These are phyloP conservation scores for Melaleuca quinquenervia DNA, from an alignment of 345 rosid genomes.

Conservation along the genomic window DNA sequence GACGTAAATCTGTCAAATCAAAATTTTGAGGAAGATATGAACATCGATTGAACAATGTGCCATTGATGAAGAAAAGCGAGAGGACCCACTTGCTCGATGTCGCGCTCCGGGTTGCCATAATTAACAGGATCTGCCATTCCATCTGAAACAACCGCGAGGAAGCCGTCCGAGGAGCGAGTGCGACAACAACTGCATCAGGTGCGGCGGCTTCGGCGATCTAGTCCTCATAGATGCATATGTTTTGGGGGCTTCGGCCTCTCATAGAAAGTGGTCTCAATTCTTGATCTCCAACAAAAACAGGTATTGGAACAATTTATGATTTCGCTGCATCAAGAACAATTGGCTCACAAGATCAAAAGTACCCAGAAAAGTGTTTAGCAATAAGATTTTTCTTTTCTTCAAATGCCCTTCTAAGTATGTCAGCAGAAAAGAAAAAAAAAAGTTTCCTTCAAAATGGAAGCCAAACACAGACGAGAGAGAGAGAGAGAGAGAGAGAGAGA, in stretches of 20 bases:
- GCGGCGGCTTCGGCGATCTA: constrained; percentile 46
- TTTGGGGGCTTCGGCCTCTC: constrained; percentile 1
- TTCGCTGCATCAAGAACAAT: not conserved
- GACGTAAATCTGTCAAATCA: not conserved
- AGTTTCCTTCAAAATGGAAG: not conserved
- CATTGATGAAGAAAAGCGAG: not conserved
- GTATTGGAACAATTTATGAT: not conserved
- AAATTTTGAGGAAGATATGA: not conserved
- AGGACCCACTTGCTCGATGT: constrained; percentile 60
- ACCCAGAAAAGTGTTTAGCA: not conserved
- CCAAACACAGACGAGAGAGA: not conserved
- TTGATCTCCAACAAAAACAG: not conserved
- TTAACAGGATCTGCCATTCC: constrained; percentile 98
- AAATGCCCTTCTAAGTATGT: not conserved
- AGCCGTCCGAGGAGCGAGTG: constrained; percentile 15
- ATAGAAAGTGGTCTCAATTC: not conserved
- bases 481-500: not conserved
- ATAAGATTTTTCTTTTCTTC: not conserved
- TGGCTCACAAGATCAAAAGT: not conserved
- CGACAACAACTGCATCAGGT: constrained; percentile 32
- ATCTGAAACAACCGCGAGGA: constrained; percentile 55
- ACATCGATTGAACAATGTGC: not conserved
- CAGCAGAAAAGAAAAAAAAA: not conserved
- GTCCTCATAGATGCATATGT: constrained; percentile 87
- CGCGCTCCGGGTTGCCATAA: constrained; percentile 75